Base-by-base conservation (phyloP, 2,329 filamentous ascomycete species). In the Fusarium pseudocircinatum region DNA sequence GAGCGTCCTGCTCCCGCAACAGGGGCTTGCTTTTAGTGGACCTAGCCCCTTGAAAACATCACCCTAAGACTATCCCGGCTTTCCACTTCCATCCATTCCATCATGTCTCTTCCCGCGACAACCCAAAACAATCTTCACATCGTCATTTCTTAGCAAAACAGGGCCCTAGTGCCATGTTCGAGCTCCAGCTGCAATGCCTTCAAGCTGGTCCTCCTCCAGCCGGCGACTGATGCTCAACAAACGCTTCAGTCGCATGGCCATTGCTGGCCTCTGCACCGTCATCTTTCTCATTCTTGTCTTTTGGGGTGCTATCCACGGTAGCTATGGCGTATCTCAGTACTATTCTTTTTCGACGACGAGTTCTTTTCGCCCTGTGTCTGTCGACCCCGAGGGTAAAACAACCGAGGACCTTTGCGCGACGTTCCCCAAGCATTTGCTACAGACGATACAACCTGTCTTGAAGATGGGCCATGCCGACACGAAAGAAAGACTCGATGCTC, bases 401-500 rank as follows among this genome's bases (percentile, higher is more conserved):
- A 72, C 62, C 26, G 53, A 76, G 24, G 77, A 81, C 16, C 72
- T 81, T 14, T 81, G 80, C 73, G 77, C 74, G 28, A 79, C 72
- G 37, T 81, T 81, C 57, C 80, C 80, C 28, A 79, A 74, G 60
- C 74, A 81, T 50, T 56, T 81, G 39, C 78, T 81, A 32, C 67
- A 78, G 34, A 64, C 75, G 20, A 75, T 81, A 36, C 80, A 81
- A 60, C 80, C 80, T 26, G 79, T 81, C 40, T 70, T 81, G 46
- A 81, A 81, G 69, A 78, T 81, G 60, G 80, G 80, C 30, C 79
- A 81, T 36, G 78, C 79, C 63, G 80, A 79, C 53, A 69, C 69
- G 30, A 73, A 69, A 32, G 64, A 73, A 37, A 79, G 77, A 67
- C 61, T 81, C 10, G 76, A 80, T 34, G 83, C 86, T 7, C 87